Percentiles rank a stretch among this genome's conserved stretches.
Conservation (phyloP, 2,329 filamentous ascomycete species). For the Epichloe amarillans region DNA sequence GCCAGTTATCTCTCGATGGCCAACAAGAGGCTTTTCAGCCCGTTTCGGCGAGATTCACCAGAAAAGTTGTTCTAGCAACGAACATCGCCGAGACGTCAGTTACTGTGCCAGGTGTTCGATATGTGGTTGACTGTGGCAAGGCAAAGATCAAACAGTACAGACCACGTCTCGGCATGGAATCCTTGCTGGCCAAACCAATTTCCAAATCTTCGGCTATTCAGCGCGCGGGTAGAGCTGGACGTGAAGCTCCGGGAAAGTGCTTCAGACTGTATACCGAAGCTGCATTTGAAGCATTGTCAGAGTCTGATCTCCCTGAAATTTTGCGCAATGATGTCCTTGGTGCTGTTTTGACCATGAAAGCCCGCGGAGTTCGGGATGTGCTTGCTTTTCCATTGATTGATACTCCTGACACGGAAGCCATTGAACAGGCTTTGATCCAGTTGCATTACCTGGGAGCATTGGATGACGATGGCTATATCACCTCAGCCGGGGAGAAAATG, state of each 20-base stretch:
- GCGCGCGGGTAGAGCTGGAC: slow-evolving; percentile 77
- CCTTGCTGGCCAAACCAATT: slow-evolving; percentile 77
- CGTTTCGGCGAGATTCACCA: slow-evolving; percentile 53
- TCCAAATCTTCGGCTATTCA: slow-evolving; percentile 91
- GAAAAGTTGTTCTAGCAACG: slow-evolving; percentile 84
- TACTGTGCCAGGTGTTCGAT: slow-evolving; percentile 83
- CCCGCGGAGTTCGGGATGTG: slow-evolving; percentile 71
- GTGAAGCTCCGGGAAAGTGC: slow-evolving; percentile 84
- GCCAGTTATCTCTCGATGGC: slow-evolving; percentile 72
- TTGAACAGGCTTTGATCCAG: slow-evolving; percentile 71
- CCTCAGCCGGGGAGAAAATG: slow-evolving; percentile 59
- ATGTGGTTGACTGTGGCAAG: slow-evolving; percentile 86
- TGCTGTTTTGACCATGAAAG: slow-evolving; percentile 85
- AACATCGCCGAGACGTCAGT: slow-evolving; percentile 99
- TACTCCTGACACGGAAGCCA: slow-evolving; percentile 58
- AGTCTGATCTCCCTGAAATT: slow-evolving; percentile 77
- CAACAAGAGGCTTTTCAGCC: slow-evolving; percentile 80
- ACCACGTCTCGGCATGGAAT: slow-evolving; percentile 73
- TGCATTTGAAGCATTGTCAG: slow-evolving; percentile 55
- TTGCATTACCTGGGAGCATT: slow-evolving; percentile 69
- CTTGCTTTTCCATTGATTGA: slow-evolving; percentile 77
- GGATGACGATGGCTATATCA: slow-evolving; percentile 59
- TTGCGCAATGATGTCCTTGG: slow-evolving; percentile 78
- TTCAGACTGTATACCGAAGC: slow-evolving; percentile 77
- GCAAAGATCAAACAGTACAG: slow-evolving; percentile 90